Conservation (phyloP, 164 flowering plant species). For the Nymphaea thermarum region DNA sequence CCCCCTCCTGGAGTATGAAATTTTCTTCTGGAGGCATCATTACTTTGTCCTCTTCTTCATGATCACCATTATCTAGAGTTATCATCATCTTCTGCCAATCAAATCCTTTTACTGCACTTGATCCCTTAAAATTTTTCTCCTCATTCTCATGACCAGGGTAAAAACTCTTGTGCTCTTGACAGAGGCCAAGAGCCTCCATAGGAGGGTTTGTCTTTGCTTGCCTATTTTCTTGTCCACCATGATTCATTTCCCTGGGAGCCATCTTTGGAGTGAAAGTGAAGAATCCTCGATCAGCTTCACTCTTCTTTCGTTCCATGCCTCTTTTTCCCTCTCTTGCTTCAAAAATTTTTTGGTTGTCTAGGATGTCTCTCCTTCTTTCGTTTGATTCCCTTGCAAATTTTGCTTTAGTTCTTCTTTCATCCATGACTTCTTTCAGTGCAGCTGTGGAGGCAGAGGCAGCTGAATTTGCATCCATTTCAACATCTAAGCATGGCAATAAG, state of each 20-base stretch:
- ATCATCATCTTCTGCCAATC: too few relatives aligned
- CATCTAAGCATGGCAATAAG: constrained; percentile 55
- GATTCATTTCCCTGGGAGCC: constrained; percentile 9
- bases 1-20: background rate
- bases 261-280: constrained; percentile 9
- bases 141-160: background rate
- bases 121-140: constrained; percentile 10
- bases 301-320: constrained; percentile 7
- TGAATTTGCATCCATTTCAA: constrained; percentile 63
- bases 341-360: constrained; percentile 9
- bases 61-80: constrained; percentile 5
- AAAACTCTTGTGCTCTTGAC: too few relatives aligned
- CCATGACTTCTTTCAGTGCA: constrained; percentile 61
- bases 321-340: constrained; percentile 5
- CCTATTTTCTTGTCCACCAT: constrained; percentile 17
- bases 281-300: constrained; percentile 11
- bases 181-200: too few relatives aligned
- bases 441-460: constrained; percentile 58
- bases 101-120: background rate
- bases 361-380: constrained; percentile 39
- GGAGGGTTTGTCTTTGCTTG: constrained; percentile 5
- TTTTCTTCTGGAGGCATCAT: constrained; percentile 8
- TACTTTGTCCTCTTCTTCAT: constrained; percentile 10
- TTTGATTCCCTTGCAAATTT: constrained; percentile 44
- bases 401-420: constrained; percentile 47